Evolutionary conservation across 257 asterid genomes (phyloP), one percentile per base, ranked within the genome.

Genomic region (Solanum chiquidenum): DNA sequence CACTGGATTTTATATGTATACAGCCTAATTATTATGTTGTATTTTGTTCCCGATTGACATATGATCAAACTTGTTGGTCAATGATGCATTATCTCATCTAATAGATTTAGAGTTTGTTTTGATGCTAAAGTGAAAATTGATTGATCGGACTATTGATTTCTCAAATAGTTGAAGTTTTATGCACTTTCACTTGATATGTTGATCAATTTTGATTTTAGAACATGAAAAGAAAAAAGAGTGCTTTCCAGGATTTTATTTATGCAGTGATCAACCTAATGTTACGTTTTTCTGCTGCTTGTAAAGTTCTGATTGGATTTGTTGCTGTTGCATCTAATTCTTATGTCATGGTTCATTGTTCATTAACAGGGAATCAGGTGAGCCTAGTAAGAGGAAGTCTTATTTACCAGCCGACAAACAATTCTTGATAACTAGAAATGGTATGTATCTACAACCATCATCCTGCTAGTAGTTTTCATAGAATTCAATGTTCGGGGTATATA

Each of bases 301-400:
- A 16, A 16, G 44, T 72, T 72, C 44, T 33, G 44, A 72, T 72
- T 18, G 20, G 25, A 33, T 72, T 72, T 37, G 44, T 49, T 60
- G 18, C 31, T 38, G n/a, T n/a, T 84, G 60, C 87, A 68, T 42
- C 46, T 71, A n/a, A 40, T 44, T 71, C 83, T 29, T 55, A 86
- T 75, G 62, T 87, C 52, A 10, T 42, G 12, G 33, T 86, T 86
- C 84, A 52, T 89, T 84, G 40, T 79, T 40, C 87, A 35, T 91
- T 37, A 84, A 14, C 86, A 97, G 99, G 99, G 99, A 97, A 91
- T 96, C 98, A 0, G 99, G 99, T 34, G 99, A 97, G 89, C 96
- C 98, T 83, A 94, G 94, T 94, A 97, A 96, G 93, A 92, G 98
- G 92, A 97, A 97, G 94, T 92, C 99, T 75, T 97, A 95, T 92